Conservation (phyloP, 495 filamentous ascomycete species). For the Amorphotheca resinae region DNA sequence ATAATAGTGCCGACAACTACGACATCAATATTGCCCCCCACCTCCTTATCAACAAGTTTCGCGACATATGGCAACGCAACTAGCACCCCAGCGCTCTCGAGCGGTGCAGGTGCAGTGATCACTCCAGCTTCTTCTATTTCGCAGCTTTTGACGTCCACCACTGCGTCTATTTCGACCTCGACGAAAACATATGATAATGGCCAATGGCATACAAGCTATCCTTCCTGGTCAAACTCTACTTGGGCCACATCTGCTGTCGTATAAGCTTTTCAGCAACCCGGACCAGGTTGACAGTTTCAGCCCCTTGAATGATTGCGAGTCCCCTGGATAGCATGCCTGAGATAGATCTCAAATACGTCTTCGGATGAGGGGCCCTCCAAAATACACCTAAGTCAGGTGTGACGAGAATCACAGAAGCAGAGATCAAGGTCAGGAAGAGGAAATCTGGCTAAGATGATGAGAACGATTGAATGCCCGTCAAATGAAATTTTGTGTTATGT, state of each 20-base stretch:
- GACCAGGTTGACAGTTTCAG: too few species aligned
- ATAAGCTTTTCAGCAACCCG: neutral
- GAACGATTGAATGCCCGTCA: neutral
- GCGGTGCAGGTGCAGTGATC: neutral
- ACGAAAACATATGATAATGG: constrained; percentile 17
- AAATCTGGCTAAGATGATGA: neutral
- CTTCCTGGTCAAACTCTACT: constrained; percentile 16
- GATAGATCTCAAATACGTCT: too few species aligned
- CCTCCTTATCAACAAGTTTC: neutral
- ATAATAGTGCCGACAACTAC: neutral
- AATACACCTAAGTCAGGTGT: too few species aligned
- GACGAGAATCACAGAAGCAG: too few species aligned
- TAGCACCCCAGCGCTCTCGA: neutral
- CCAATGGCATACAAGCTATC: constrained; percentile 21
- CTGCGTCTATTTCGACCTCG: neutral
- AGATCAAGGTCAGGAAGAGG: neutral
- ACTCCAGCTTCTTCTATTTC: neutral
- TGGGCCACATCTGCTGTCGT: neutral
- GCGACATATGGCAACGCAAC: neutral
- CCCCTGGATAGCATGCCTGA: too few species aligned
- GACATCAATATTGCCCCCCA: neutral
- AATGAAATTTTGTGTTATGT: too few species aligned
- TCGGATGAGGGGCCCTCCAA: too few species aligned
- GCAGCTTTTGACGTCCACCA: neutral
- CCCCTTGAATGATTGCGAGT: too few species aligned